Conservation (phyloP, 345 rosid species). For the Fremontodendron californicum region DNA sequence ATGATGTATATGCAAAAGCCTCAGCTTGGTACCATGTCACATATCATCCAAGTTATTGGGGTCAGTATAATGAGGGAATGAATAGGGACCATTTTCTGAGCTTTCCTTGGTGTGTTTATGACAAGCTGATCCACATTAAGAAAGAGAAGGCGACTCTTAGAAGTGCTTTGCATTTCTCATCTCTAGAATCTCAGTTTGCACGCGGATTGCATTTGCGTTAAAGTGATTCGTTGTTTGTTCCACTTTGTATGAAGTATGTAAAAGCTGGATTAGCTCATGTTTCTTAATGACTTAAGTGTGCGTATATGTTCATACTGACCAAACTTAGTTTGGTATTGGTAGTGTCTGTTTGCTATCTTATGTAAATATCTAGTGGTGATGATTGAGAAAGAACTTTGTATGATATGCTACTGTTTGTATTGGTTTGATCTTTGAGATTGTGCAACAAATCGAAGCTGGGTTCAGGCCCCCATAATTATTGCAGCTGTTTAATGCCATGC, state of each 20-base stretch:
- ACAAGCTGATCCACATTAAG: constrained; percentile 29
- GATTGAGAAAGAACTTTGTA: background rate
- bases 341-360: background rate
- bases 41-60: constrained; percentile 32
- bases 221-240: background rate
- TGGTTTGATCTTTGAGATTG: background rate
- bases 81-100: constrained; percentile 30
- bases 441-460: too few relatives aligned
- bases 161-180: background rate
- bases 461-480: too few relatives aligned
- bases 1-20: constrained; percentile 36
- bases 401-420: background rate
- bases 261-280: background rate
- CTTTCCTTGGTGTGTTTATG: constrained; percentile 43
- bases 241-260: background rate
- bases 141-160: background rate
- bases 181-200: background rate
- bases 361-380: background rate
- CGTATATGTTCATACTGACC: background rate
- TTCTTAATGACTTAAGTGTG: background rate
- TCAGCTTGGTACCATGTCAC: constrained; percentile 46
- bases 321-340: background rate
- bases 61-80: constrained; percentile 24
- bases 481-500: too few relatives aligned
- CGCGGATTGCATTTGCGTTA: background rate